Evolutionary conservation across 2,329 filamentous ascomycete species (phyloP).

Genomic region (Basipetospora chlamydospora): DNA sequence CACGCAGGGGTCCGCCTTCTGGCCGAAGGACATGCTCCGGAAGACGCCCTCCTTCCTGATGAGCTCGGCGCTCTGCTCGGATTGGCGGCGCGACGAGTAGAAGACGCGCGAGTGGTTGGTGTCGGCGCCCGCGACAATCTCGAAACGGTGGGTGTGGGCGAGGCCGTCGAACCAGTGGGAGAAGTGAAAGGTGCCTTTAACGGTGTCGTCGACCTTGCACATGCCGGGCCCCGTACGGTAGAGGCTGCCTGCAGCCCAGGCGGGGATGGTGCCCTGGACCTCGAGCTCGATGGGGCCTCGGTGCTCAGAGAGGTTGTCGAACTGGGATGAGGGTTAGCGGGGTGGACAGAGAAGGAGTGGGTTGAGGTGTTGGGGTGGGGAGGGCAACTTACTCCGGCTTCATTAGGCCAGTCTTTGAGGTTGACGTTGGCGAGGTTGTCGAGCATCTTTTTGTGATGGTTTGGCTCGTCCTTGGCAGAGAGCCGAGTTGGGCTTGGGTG

Average conservation of each 20-base stretch:
- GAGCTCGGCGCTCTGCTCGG: constrained; percentile 45
- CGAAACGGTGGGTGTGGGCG: constrained; percentile 25
- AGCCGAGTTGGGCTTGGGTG: constrained; percentile 5
- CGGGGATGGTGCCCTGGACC: constrained; percentile 52
- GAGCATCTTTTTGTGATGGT: constrained; percentile 2
- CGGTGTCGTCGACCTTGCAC: constrained; percentile 42
- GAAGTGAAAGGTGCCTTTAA: constrained; percentile 41
- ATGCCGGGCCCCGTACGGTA: constrained; percentile 63
- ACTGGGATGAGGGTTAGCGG: constrained; percentile 27
- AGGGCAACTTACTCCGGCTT: constrained; percentile 24
- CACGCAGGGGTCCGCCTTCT: constrained; percentile 59
- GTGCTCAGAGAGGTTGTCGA: constrained; percentile 53
- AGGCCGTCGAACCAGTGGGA: constrained; percentile 77
- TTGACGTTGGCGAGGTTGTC: constrained; percentile 10
- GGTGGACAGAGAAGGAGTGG: background rate
- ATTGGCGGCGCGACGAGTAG: constrained; percentile 59
- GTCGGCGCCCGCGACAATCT: constrained; percentile 9
- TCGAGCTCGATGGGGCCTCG: constrained; percentile 46
- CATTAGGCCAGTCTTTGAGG: constrained; percentile 32
- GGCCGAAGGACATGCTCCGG: constrained; percentile 49
- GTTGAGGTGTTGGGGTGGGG: background rate
- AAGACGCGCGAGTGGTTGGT: constrained; percentile 28
- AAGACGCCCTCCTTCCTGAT: constrained; percentile 46
- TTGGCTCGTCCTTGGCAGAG: background rate
- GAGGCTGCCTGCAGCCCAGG: constrained; percentile 55